A percentile compares a stretch with the other conserved stretches of the same genome.
Evolutionary conservation across 2,329 filamentous ascomycete genomes (phyloP).

Genomic region (Fonsecaea multimorphosa): DNA sequence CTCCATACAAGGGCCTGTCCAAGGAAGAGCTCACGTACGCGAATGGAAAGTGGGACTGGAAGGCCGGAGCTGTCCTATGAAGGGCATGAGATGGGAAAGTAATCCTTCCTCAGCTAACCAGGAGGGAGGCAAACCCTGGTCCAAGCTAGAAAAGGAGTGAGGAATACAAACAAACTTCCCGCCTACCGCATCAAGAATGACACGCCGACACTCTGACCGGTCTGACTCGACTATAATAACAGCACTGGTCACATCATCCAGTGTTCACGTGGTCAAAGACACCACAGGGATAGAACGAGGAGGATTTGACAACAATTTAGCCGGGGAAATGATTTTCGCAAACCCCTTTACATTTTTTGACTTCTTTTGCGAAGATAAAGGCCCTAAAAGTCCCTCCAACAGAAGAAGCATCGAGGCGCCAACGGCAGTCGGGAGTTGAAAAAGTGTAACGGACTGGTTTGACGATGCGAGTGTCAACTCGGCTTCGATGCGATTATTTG

Average conservation of each 20-base stretch:
- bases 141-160: not conserved
- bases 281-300: not conserved
- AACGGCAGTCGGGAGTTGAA: too few species aligned
- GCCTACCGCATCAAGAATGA: not conserved
- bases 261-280: not conserved
- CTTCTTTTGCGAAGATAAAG: too few species aligned
- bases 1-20: not conserved
- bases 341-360: too few species aligned
- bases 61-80: conserved; percentile 1
- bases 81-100: not conserved
- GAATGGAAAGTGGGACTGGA: not conserved
- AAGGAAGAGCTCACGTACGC: conserved; percentile 1
- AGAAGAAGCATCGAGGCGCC: too few species aligned
- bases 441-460: too few species aligned
- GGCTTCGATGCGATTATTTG: too few species aligned
- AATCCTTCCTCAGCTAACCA: too few species aligned
- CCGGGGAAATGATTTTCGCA: too few species aligned
- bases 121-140: not conserved
- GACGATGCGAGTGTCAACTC: too few species aligned
- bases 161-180: not conserved
- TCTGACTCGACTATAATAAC: not conserved
- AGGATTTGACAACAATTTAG: not conserved
- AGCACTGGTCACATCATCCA: not conserved
- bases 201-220: not conserved
- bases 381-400: too few species aligned